These are phyloP conservation scores for Colletotrichum tanaceti DNA, from an alignment of 2,329 filamentous ascomycete genomes.

Conservation along the genomic window DNA sequence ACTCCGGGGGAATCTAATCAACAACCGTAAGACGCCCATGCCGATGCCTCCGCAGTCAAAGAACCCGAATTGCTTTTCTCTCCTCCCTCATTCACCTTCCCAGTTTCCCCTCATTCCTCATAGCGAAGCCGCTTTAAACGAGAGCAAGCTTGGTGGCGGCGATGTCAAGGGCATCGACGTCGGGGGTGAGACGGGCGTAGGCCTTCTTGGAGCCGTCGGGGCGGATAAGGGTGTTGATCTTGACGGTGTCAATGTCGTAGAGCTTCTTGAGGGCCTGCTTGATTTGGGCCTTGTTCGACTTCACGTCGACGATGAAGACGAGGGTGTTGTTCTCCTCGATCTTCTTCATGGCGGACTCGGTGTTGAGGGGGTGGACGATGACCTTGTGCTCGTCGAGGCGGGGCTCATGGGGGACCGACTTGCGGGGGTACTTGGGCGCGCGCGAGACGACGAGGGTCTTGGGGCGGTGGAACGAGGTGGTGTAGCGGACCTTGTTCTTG, in stretches of 20 bases:
- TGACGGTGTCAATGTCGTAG: slow-evolving; percentile 97
- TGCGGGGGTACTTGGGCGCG: slow-evolving; percentile 95
- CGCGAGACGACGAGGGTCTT: slow-evolving; percentile 95
- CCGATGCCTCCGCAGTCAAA: slow-evolving; percentile 40
- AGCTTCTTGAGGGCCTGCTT: slow-evolving; percentile 98
- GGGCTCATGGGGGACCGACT: slow-evolving; percentile 88
- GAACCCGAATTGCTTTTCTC: slow-evolving; percentile 38
- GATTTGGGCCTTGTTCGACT: slow-evolving; percentile 99
- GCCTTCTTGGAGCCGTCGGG: slow-evolving; percentile 99
- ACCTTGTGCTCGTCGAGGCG: slow-evolving; percentile 98
- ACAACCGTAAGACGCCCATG: slow-evolving; percentile 42
- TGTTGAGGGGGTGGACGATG: slow-evolving; percentile 98
- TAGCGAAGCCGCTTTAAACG: slow-evolving; percentile 72
- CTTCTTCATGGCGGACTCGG: slow-evolving; percentile 99
- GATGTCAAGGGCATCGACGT: slow-evolving; percentile 99
- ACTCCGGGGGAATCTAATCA: slow-evolving; percentile 34
- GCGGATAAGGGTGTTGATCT: slow-evolving; percentile 99
- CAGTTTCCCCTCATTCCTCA: slow-evolving; percentile 11
- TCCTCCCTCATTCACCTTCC: not conserved
- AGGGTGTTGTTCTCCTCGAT: slow-evolving; percentile 99
- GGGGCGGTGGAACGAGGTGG: slow-evolving; percentile 95
- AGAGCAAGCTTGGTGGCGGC: slow-evolving; percentile 98
- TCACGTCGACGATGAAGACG: slow-evolving; percentile 95
- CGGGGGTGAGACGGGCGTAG: slow-evolving; percentile 92
- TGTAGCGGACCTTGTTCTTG: slow-evolving; percentile 90